A percentile compares a stretch with the other conserved stretches of the same genome.
These are phyloP conservation scores for Pythium pectinolyticum DNA, from an alignment of 352 stramenopile genomes.

Conservation along the genomic window DNA sequence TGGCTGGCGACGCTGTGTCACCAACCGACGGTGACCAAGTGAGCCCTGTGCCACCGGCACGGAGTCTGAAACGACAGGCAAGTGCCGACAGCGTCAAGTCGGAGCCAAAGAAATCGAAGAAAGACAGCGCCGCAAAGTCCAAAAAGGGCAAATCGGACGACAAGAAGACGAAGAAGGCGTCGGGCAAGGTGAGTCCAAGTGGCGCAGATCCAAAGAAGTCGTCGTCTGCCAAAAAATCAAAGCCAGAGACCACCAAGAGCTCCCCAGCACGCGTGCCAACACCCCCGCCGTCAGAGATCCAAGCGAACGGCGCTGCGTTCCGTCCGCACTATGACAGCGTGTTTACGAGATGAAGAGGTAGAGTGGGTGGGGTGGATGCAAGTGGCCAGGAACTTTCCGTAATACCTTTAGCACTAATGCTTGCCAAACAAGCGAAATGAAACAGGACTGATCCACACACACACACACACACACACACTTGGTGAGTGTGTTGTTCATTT, in stretches of 20 bases:
- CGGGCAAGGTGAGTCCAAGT: conserved; percentile 24
- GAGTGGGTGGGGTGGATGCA: neutral
- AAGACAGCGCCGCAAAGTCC: conserved; percentile 35
- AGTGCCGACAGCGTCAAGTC: conserved; percentile 21
- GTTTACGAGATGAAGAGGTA: conserved; percentile 59
- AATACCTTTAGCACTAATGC: no score
- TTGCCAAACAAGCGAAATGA: no score
- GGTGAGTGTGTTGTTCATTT: conserved; percentile 20
- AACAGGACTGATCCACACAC: no score
- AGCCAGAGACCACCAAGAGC: conserved; percentile 13
- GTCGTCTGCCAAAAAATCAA: conserved; percentile 15
- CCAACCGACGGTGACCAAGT: neutral
- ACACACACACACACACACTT: conserved; percentile 57
- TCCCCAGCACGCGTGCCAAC: no score
- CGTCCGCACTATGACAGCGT: conserved; percentile 68
- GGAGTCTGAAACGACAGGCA: conserved; percentile 18
- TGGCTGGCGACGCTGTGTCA: neutral
- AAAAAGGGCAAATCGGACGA: conserved; percentile 36
- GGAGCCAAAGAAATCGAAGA: conserved; percentile 48
- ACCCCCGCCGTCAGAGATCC: no score
- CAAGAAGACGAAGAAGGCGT: conserved; percentile 42
- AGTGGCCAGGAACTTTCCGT: no score
- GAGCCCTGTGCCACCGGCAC: neutral
- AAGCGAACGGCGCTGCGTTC: conserved; percentile 27
- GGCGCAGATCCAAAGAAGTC: conserved; percentile 9